These are phyloP conservation scores for Paramarasmius palmivorus DNA, from an alignment of 1,284 basidiomycete genomes.

Conservation along the genomic window DNA sequence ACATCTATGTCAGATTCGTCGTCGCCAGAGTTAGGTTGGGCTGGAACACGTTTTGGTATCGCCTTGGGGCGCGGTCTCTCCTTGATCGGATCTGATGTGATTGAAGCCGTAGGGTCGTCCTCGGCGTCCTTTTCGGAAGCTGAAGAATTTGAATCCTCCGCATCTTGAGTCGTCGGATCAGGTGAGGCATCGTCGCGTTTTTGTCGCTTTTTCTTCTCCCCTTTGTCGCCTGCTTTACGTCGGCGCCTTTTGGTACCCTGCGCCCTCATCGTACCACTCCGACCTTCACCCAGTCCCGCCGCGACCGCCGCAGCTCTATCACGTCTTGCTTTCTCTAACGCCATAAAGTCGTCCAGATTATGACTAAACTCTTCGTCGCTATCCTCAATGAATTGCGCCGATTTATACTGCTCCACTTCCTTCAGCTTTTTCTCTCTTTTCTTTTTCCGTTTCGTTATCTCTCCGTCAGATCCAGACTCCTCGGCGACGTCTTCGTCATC, in stretches of 20 bases:
- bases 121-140: slow-evolving; percentile 10
- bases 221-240: slow-evolving; percentile 33
- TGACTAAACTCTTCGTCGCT: slow-evolving; percentile 63
- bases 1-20: background rate
- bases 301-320: slow-evolving; percentile 45
- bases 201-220: slow-evolving; percentile 22
- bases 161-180: background rate
- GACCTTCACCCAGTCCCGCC: slow-evolving; percentile 37
- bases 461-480: slow-evolving; percentile 5
- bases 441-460: slow-evolving; percentile 4
- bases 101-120: background rate
- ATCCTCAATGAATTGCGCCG: slow-evolving; percentile 75
- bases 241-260: slow-evolving; percentile 73
- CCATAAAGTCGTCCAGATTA: slow-evolving; percentile 59
- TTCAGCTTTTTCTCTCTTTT: slow-evolving; percentile 40
- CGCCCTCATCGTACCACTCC: slow-evolving; percentile 55
- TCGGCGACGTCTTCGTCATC: background rate
- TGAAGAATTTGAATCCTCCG: background rate
- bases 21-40: too few relatives aligned
- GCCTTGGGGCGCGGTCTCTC: slow-evolving; percentile 23
- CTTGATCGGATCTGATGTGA: slow-evolving; percentile 4
- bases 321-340: slow-evolving; percentile 43
- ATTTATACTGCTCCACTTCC: slow-evolving; percentile 66
- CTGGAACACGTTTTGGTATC: slow-evolving; percentile 1
- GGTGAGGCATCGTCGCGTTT: slow-evolving; percentile 11